These are phyloP conservation scores for Salix caprea DNA, from an alignment of 345 rosid genomes.

Conservation along the genomic window DNA sequence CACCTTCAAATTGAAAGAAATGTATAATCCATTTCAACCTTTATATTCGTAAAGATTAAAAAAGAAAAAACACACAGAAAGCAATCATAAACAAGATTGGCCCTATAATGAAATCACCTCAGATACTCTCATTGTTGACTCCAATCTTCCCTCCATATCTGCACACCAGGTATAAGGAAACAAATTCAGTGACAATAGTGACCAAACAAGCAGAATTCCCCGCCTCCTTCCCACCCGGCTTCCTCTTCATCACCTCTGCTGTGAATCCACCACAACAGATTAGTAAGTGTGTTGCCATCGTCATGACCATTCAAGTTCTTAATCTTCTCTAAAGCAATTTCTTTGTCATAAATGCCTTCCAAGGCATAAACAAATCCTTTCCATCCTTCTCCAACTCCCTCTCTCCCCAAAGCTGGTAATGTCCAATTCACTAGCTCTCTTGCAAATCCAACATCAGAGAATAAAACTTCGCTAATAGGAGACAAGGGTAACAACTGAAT, in stretches of 20 bases:
- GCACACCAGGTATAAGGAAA: not conserved
- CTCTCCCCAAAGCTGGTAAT: conserved; percentile 59
- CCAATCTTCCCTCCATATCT: not conserved
- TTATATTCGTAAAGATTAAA: not conserved
- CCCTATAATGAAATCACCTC: not conserved
- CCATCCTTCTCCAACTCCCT: conserved; percentile 84
- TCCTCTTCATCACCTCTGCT: conserved; percentile 49
- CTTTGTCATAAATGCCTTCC: conserved; percentile 67
- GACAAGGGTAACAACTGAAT: conserved; percentile 74
- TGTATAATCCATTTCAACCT: not conserved
- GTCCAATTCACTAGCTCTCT: conserved; percentile 81
- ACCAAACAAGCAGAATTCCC: conserved; percentile 65
- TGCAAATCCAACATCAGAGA: conserved; percentile 53
- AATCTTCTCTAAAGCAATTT: conserved; percentile 58
- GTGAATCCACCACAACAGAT: conserved; percentile 91
- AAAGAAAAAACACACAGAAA: not conserved
- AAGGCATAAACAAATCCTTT: conserved; percentile 82
- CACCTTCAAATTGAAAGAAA: not conserved
- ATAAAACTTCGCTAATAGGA: conserved; percentile 67
- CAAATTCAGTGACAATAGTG: conserved; percentile 56
- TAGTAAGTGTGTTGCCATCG: conserved; percentile 75
- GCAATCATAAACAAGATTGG: not conserved
- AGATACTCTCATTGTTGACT: not conserved
- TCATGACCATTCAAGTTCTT: conserved; percentile 49
- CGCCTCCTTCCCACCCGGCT: conserved; percentile 35